Evolutionary conservation across 1,284 basidiomycete species (phyloP), one percentile per base, ranked within the genome.

Genomic region (Moesziomyces sp.): DNA sequence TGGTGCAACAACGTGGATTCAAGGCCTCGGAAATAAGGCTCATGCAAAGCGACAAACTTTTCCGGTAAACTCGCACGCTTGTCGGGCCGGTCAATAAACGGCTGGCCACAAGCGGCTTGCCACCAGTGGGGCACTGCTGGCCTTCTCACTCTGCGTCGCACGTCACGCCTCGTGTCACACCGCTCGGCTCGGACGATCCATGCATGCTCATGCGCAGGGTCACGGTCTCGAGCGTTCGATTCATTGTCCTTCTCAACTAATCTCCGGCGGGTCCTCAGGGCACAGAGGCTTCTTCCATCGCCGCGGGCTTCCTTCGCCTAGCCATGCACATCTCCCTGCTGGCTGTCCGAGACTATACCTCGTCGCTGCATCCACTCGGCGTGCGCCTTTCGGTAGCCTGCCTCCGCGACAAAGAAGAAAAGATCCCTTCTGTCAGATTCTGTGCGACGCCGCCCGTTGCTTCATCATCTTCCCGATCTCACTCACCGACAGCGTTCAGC

Each of bases 401-500:
- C 5, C 21, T 5, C 11, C n/a, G 16, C 11, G 34, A 45, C 26
- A 3, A 3, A 13, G 21, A 5, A 42, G 5, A 5, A 5, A 8
- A 49, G 16, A 11, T 28, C 14, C 5, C 40, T 13, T 21, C 8
- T 45, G 48, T 66, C 44, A 67, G 53, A 21, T 19, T 40, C 8
- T 35, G 45, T 3, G 11, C 21, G 3, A 16, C 38, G 38, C 14
- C 2, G 18, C 11, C 38, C 14, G 13, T 11, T 34, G 13, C 44
- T 16, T 7, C 8, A 21, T 5, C 16, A 14, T 38, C 30, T 23
- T 16, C 19, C 14, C 24, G 23, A 46, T 23, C 18, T 11, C 24
- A 71, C 67, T 44, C 34, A 71, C 73, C 63, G 9, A 69, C 63
- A 35, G 73, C 73, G 19, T 68, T 75, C 14, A 75, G 63, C 50